Base-by-base conservation (phyloP, 2,329 filamentous ascomycete genomes). In the Alternaria incomplexa region DNA sequence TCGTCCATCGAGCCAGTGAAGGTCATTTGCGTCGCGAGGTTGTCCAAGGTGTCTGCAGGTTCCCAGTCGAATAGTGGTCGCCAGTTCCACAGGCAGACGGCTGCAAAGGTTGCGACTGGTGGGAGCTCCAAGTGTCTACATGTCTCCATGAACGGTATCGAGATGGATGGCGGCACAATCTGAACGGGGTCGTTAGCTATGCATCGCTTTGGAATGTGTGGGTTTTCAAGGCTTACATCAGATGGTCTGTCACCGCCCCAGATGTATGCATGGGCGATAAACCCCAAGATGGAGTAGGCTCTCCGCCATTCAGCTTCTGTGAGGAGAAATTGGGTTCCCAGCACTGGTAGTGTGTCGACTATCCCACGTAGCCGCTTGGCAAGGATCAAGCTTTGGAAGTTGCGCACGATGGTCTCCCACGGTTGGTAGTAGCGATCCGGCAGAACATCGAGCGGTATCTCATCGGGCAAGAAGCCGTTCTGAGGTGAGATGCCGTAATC, bases 1-100 rank as follows among this genome's bases (percentile, higher is more conserved):
- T 99, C 96, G 77, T 99, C 96, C 58, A 97, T 85, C 8, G 93
- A 94, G 54, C 96, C 96, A 15, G 96, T 98, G 76, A 97, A 96
- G 15, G 96, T 97, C 73, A 90, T 89, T 64, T 98, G 85, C 3
- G 93, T 96, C 44, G 93, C 90, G 59, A 99, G 86, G 73, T 99
- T 98, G 75, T 96, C 90, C 48, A 98, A 86, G 67, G 89, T 89
- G 75, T 96, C 93, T 61, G 96, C 88, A 36, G 88, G 87, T 79
- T 97, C 94, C 65, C 93, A 88, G 63, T 89, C 83, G 76, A 98
- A 97, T 58, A 98, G 87, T 0, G 94, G 93, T 80, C 94, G 95
- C 85, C 93, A 98, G 82, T 99, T 99, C 96, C 96, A 99, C 25
- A 99, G 85, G 69, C 93, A 95, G 5, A 97, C 85, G 8, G 91